Conservation (phyloP, 345 rosid genomes). For the Pelargonium nanum region DNA sequence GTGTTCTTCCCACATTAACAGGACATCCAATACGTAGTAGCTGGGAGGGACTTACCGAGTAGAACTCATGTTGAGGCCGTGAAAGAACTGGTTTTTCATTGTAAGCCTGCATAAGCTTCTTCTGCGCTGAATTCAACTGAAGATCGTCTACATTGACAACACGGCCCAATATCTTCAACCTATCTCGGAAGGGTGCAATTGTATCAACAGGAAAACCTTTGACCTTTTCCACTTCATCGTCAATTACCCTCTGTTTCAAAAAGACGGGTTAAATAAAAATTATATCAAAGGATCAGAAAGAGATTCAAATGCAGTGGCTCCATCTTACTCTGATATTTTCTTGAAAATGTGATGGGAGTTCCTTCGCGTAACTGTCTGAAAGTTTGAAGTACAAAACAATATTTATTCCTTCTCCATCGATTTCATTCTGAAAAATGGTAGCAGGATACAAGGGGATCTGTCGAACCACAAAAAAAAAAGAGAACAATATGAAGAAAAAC, state of each 20-base stretch:
- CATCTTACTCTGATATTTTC: constrained; percentile 38
- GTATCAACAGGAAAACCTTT: constrained; percentile 80
- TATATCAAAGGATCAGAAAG: background rate
- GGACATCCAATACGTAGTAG: too few relatives aligned
- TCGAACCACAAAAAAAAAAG: background rate
- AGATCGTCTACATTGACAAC: constrained; percentile 88
- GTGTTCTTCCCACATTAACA: too few relatives aligned
- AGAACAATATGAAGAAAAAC: background rate
- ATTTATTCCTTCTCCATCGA: constrained; percentile 51
- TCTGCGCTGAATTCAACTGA: constrained; percentile 77
- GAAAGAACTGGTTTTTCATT: constrained; percentile 98
- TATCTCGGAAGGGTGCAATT: constrained; percentile 63
- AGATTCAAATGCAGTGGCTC: background rate
- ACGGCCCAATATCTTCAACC: constrained; percentile 90
- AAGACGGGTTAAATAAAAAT: background rate
- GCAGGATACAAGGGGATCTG: constrained; percentile 87
- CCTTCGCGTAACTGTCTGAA: constrained; percentile 36
- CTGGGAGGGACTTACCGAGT: constrained; percentile 30
- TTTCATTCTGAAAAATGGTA: constrained; percentile 41
- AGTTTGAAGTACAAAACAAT: constrained; percentile 48
- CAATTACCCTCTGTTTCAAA: constrained; percentile 51
- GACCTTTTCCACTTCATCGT: constrained; percentile 89
- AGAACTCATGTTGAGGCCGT: constrained; percentile 90
- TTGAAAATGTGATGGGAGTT: constrained; percentile 32
- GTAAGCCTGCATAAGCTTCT: constrained; percentile 89